phyloP scores from a whole-genome alignment of 1,284 basidiomycete species.

The Entoloma clypeatum region DNA sequence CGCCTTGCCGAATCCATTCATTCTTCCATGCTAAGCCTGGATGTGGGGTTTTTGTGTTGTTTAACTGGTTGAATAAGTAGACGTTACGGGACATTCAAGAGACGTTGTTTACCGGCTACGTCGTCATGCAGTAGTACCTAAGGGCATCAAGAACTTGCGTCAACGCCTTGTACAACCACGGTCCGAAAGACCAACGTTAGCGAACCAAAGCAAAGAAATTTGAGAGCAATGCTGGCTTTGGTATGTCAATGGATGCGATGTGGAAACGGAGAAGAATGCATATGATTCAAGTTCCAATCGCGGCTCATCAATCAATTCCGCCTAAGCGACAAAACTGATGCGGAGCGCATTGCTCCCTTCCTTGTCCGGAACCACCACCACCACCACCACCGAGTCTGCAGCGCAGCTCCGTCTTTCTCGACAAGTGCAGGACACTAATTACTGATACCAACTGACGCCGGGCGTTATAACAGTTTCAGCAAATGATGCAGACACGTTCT shows the following conservation, averaged over 20 bases:
- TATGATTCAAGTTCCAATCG: neutral
- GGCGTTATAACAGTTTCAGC: neutral
- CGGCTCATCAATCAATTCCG: constrained; percentile 6
- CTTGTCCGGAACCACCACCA: constrained; percentile 38
- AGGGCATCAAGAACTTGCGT: too few species aligned
- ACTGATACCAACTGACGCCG: neutral
- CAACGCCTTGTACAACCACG: too few species aligned
- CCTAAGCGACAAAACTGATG: constrained; percentile 9
- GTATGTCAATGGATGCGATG: neutral
- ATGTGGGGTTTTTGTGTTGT: too few species aligned
- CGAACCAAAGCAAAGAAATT: neutral
- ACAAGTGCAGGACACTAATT: neutral
- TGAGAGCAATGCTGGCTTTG: neutral
- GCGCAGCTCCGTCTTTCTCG: neutral
- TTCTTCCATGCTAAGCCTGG: too few species aligned
- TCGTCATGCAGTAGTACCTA: too few species aligned
- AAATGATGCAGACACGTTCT: constrained; percentile 31
- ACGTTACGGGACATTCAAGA: too few species aligned
- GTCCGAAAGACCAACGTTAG: too few species aligned
- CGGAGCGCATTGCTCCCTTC: constrained; percentile 13
- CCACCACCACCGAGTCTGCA: neutral
- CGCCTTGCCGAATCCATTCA: too few species aligned
- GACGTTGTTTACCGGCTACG: too few species aligned
- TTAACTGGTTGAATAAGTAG: too few species aligned
- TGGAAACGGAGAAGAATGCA: neutral